These are phyloP conservation scores for Penicillium lagena DNA, from an alignment of 495 filamentous ascomycete genomes.

Conservation along the genomic window DNA sequence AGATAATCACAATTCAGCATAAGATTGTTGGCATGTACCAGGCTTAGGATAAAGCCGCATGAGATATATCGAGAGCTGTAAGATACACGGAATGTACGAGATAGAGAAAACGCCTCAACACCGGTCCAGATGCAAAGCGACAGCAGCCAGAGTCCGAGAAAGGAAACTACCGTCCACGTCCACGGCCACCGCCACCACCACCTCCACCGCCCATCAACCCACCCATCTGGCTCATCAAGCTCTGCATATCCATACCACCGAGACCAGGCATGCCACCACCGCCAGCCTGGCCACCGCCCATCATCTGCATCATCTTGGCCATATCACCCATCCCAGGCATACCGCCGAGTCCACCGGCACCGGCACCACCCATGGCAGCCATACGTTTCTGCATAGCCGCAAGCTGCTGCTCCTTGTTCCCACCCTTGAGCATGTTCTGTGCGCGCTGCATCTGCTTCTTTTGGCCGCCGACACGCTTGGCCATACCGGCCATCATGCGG, in stretches of 20 bases:
- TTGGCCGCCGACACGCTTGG: conserved; percentile 94
- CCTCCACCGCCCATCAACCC: conserved; percentile 56
- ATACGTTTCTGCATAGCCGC: conserved; percentile 96
- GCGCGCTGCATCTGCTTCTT: conserved; percentile 96
- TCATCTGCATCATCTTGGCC: conserved; percentile 78
- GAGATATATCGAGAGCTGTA: not conserved
- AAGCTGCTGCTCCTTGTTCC: conserved; percentile 86
- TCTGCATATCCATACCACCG: conserved; percentile 72
- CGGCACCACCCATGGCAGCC: conserved; percentile 79
- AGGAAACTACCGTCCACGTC: conserved; percentile 30
- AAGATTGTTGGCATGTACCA: no score
- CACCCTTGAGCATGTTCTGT: conserved; percentile 82
- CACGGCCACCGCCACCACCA: conserved; percentile 35
- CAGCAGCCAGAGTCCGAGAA: conserved; percentile 5
- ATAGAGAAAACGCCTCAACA: conserved; percentile 18
- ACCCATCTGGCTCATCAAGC: conserved; percentile 82
- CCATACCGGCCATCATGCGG: conserved; percentile 98
- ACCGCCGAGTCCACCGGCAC: conserved; percentile 37
- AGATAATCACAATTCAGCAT: no score
- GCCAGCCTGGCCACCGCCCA: conserved; percentile 39
- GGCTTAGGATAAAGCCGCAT: no score
- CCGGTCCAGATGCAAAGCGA: conserved; percentile 23
- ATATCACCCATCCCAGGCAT: conserved; percentile 60
- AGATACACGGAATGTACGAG: conserved; percentile 10
- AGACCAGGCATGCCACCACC: conserved; percentile 42